These are phyloP conservation scores for Adiantum capillusveneris DNA, from an alignment of 75 land plant genomes.

Conservation along the genomic window DNA sequence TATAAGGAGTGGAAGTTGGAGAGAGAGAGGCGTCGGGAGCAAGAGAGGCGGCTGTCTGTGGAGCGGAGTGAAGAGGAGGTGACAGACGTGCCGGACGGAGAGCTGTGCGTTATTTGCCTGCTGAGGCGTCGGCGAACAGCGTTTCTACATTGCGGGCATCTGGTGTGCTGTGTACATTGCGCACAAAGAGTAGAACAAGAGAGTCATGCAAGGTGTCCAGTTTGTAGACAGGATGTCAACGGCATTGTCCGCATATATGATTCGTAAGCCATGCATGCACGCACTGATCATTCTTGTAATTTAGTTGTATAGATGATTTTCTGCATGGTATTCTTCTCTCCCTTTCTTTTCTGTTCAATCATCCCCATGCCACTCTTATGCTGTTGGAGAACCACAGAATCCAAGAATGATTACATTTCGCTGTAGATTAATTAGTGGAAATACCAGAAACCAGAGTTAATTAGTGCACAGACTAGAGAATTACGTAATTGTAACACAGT, in stretches of 20 bases:
- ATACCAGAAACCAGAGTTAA: too few species aligned
- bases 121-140: conserved; percentile 58
- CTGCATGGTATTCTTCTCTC: too few species aligned
- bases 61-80: conserved; percentile 20
- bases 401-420: too few species aligned
- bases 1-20: conserved; percentile 54
- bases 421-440: too few species aligned
- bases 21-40: conserved; percentile 27
- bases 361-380: too few species aligned
- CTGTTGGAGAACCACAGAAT: too few species aligned
- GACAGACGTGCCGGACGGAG: conserved; percentile 76
- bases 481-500: too few species aligned
- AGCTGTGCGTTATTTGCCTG: conserved; percentile 76
- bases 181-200: conserved; percentile 56
- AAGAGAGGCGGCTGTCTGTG: conserved; percentile 7
- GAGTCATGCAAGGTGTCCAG: conserved; percentile 55
- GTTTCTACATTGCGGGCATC: conserved; percentile 86
- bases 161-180: conserved; percentile 75
- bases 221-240: conserved; percentile 56
- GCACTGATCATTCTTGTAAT: too few species aligned
- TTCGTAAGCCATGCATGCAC: too few species aligned
- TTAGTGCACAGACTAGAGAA: too few species aligned
- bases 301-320: too few species aligned
- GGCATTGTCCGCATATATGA: conserved; percentile 53
- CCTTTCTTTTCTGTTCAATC: too few species aligned